Evolutionary conservation across 192 early-diverging fungal genomes (phyloP).

Genomic region (Gamsiella multidivaricata): DNA sequence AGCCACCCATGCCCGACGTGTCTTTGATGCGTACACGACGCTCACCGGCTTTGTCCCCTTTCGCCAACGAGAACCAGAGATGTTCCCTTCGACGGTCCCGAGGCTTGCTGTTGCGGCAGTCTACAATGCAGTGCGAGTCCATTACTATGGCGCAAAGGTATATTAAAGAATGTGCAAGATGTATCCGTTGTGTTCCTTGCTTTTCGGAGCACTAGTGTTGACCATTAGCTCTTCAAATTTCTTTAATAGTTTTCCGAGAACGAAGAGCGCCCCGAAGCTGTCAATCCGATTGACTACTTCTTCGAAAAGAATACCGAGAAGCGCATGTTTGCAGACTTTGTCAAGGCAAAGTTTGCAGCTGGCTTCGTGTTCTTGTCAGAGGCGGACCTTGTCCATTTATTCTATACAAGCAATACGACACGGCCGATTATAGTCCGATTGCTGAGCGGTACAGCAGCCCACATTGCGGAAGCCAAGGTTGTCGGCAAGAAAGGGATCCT

Average conservation of each 20-base stretch:
- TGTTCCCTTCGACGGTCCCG: too few relatives aligned
- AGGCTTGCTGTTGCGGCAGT: too few relatives aligned
- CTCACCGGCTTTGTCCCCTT: too few relatives aligned
- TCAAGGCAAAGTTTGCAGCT: background rate
- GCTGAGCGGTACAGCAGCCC: background rate
- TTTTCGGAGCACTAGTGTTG: too few relatives aligned
- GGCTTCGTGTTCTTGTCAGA: background rate
- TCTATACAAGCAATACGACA: background rate
- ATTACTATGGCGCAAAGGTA: too few relatives aligned
- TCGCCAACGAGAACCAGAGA: too few relatives aligned
- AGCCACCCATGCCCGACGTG: too few relatives aligned
- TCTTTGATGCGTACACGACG: too few relatives aligned
- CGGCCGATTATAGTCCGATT: background rate
- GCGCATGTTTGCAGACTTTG: slow-evolving; percentile 1
- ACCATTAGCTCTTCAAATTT: too few relatives aligned
- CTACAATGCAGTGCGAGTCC: too few relatives aligned
- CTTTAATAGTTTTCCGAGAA: background rate
- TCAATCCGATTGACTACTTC: background rate
- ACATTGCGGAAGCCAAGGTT: background rate
- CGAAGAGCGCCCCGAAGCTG: background rate
- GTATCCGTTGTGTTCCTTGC: too few relatives aligned
- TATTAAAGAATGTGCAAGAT: too few relatives aligned
- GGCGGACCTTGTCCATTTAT: background rate
- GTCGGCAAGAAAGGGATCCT: background rate
- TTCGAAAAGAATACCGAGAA: background rate